Base-by-base conservation (phyloP, 2,329 filamentous ascomycete species). In the Penicillium sp. region DNA sequence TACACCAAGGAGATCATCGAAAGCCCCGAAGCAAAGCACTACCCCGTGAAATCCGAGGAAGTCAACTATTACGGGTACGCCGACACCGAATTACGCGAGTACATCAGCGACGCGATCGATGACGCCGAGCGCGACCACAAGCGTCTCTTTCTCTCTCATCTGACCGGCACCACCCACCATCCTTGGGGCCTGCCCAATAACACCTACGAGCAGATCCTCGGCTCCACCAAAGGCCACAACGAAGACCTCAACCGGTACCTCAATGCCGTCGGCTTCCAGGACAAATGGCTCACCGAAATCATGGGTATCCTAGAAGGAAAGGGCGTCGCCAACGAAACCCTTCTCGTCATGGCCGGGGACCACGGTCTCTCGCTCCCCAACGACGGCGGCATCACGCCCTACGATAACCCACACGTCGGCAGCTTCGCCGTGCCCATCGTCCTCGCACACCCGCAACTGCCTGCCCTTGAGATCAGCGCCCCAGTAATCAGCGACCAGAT, bases 401-500 rank as follows among this genome's bases (percentile, higher is more conserved):
- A 68, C 51, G 66, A 70, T 24, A 68, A 70, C 27, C 67, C 67
- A 7, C 64, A 68, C 39, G 62, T 63, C 16, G 58, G 54, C 44
- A 67, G 59, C 52, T 68, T 69, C 61, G 67, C 67, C 33, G 64
- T 70, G 6, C 67, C 67, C 13, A 58, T 70, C 2, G 53, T 69
- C n/a, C 53, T 65, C 22, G 58, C 67, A 37, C 66, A 70, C 55
- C 68, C 68, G 5, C 59, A 65, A 24, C 51, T 70, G 13, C 66
- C 68, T 1, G 21, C 53, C 1, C 59, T 69, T 24, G 55, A 62
- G 48, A 55, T 69, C 43, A 56, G 58, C 16, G 52, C 59, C 13
- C 60, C 66, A 14, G 63, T 67, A 31, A 51, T 54, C 16, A 65
- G 62, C 8, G 52, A 59, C 7, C 74, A 77, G 45, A 78, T 80